Conservation (phyloP, 176 grass and related monocot genomes). For the Dactylis glomerata region DNA sequence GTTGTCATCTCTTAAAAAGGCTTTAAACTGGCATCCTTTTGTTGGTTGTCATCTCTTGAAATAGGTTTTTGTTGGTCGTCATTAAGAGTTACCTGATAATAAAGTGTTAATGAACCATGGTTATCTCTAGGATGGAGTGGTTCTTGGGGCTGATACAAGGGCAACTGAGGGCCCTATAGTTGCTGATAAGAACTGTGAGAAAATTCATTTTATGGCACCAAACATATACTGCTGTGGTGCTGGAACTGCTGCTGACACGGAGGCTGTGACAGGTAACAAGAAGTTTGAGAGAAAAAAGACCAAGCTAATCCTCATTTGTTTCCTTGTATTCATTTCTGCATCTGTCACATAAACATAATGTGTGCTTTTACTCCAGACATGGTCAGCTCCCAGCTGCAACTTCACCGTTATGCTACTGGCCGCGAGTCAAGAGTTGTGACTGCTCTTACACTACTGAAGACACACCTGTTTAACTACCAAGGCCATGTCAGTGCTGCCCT, state of each 20-base stretch:
- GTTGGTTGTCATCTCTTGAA: neutral
- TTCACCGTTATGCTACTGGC: conserved; percentile 91
- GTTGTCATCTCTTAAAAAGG: no score
- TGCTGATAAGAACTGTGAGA: conserved; percentile 96
- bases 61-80: neutral
- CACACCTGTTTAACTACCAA: conserved; percentile 88
- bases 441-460: conserved; percentile 81
- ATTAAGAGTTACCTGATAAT: neutral
- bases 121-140: conserved; percentile 77
- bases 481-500: conserved; percentile 87
- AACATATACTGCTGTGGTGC: conserved; percentile 96
- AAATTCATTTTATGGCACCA: conserved; percentile 88
- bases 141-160: conserved; percentile 91
- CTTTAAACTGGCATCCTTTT: neutral
- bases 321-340: neutral
- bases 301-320: conserved; percentile 6
- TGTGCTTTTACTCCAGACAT: conserved; percentile 57
- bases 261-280: conserved; percentile 65
- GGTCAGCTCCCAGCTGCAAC: conserved; percentile 93
- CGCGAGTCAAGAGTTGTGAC: conserved; percentile 93
- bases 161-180: conserved; percentile 95
- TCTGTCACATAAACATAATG: neutral
- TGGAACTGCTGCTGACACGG: conserved; percentile 85
- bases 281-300: neutral
- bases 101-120: neutral